Base-by-base conservation (phyloP, 768 basidiomycete genomes). In the Mycena kentingensis region DNA sequence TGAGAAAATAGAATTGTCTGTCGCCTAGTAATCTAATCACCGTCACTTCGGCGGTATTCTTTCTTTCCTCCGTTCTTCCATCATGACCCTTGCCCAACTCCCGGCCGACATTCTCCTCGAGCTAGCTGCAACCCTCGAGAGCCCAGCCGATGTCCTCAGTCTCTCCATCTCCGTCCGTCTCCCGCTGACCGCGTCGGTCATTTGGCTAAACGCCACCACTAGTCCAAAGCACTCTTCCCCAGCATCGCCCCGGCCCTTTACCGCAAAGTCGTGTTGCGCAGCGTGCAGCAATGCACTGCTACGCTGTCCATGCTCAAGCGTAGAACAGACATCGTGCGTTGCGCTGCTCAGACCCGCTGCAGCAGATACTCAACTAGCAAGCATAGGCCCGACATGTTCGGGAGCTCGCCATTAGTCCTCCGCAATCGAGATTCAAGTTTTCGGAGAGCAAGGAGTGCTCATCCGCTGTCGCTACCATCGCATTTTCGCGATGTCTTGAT, bases 101-200 rank as follows among this genome's bases (percentile, higher is more conserved):
- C 88, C 87, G 0, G 75, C 74, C 27, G 88, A 90, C 65, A 64
- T 90, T 38, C 73, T 89, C 36, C 77, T 88, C 37, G 86, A 89
- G 64, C 78, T 90, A 44, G 80, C 85, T 1, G 65, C 66, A 22
- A 75, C 77, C 62, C 67, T 89, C 36, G 71, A 79, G 31, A 75
- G 71, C 28, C 77, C 75, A 38, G 63, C 72, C 3, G 85, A 89
- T 65, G 50, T 86, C 18, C 70, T 87, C 36, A 81, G 76, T 57
- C 73, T 90, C 31, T 79, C 77, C 46, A 71, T 85, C 50, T 79
- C 83, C 51, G 88, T 80, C 60, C 67, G 87, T 75, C 27, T 42
- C 21, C 35, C 26, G 43, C 46, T 28, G 22, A 29, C n/a, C 27
- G 27, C 18, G 3, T n/a, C 15, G 22, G 29, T 25, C 28, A 45